Evolutionary conservation across 768 basidiomycete species (phyloP).

Genomic region (Suillus clintonianus): DNA sequence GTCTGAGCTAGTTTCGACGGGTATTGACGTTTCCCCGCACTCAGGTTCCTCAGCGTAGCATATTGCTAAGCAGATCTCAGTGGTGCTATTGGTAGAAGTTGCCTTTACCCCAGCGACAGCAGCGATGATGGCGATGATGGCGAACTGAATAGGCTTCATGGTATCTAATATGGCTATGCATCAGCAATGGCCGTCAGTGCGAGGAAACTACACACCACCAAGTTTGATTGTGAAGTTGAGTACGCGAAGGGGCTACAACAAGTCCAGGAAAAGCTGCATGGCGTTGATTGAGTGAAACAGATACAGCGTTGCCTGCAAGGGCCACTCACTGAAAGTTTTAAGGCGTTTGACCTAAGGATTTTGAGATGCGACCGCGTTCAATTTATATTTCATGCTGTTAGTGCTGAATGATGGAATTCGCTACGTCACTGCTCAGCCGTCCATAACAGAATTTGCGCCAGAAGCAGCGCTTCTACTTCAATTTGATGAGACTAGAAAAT

Average conservation of each 20-base stretch:
- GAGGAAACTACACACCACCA: neutral
- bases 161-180: too few relatives aligned
- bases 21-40: too few relatives aligned
- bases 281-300: neutral
- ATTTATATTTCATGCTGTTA: neutral
- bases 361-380: neutral
- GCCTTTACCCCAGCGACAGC: neutral
- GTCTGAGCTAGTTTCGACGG: too few relatives aligned
- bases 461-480: neutral
- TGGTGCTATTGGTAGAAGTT: too few relatives aligned
- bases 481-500: too few relatives aligned
- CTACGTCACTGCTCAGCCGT: neutral
- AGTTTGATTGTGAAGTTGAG: neutral
- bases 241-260: neutral
- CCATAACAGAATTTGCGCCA: neutral
- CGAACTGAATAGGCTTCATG: neutral
- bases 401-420: neutral
- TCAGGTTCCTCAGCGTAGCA: too few relatives aligned
- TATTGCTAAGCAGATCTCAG: too few relatives aligned
- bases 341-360: neutral
- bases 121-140: neutral
- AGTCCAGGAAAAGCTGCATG: neutral
- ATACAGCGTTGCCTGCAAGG: neutral
- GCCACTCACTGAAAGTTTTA: neutral
- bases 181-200: too few relatives aligned